A percentile compares a stretch with the other conserved stretches of the same genome.
Evolutionary conservation across 1,139 yeast species (phyloP).

Genomic region (Blastobotrys raffinosifermentans): DNA sequence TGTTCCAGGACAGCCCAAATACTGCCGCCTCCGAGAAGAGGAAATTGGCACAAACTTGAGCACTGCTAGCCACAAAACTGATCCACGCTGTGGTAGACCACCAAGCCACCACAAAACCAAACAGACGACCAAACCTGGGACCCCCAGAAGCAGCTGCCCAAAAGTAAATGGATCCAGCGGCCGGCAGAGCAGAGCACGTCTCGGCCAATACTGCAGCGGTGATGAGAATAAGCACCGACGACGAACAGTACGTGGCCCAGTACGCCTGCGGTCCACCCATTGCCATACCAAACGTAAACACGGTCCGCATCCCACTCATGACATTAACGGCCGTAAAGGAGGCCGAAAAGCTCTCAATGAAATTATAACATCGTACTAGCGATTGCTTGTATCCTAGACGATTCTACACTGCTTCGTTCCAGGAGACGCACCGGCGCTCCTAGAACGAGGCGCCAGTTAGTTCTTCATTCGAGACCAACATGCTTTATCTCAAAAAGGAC

Average conservation of each 20-base stretch:
- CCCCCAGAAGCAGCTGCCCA: constrained; percentile 29
- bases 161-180: constrained; percentile 29
- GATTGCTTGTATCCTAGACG: constrained; percentile 22
- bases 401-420: constrained; percentile 10
- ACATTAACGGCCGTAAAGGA: constrained; percentile 24
- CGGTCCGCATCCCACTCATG: constrained; percentile 21
- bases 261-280: constrained; percentile 28
- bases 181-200: constrained; percentile 27
- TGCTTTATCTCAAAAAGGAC: constrained; percentile 10
- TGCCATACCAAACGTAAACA: constrained; percentile 21
- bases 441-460: neutral
- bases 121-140: constrained; percentile 21
- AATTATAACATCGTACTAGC: constrained; percentile 19
- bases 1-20: constrained; percentile 18
- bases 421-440: neutral
- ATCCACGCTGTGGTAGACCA: constrained; percentile 30
- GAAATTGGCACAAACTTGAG: constrained; percentile 23
- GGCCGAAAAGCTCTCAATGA: constrained; percentile 25
- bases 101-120: constrained; percentile 27
- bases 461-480: neutral
- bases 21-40: constrained; percentile 23
- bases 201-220: constrained; percentile 27
- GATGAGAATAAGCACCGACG: constrained; percentile 20
- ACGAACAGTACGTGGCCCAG: constrained; percentile 22
- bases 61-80: constrained; percentile 22